phyloP scores from a whole-genome alignment of 192 early-diverging fungal species.

The Coemansia sp. region DNA sequence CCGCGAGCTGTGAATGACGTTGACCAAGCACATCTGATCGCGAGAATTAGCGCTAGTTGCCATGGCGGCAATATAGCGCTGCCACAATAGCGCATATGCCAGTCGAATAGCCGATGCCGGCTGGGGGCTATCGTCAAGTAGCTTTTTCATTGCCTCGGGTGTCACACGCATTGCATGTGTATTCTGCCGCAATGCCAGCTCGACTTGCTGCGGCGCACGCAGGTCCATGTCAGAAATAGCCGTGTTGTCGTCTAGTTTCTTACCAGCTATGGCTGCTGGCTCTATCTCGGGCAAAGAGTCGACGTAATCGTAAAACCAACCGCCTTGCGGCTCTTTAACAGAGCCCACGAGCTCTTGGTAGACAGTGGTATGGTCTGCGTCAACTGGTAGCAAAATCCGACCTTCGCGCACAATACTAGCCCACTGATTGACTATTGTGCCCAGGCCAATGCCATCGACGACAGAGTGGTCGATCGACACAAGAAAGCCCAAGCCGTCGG shows the following conservation, averaged over 20 bases:
- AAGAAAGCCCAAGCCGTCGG: conserved; percentile 41
- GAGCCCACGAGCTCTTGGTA: conserved; percentile 12
- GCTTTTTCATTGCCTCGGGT: conserved; percentile 15
- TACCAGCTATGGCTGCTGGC: not conserved
- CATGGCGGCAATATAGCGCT: conserved; percentile 32
- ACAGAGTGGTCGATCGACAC: conserved; percentile 49
- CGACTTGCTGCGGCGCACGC: conserved; percentile 19
- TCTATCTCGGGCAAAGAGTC: conserved; percentile 13
- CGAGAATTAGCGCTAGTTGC: not conserved
- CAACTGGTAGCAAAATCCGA: conserved; percentile 12
- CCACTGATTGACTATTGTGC: conserved; percentile 44
- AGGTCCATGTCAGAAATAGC: conserved; percentile 25
- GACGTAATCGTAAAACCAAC: conserved; percentile 36
- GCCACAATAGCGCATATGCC: conserved; percentile 50
- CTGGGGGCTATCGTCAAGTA: conserved; percentile 12
- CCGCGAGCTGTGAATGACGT: conserved; percentile 35
- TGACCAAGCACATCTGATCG: conserved; percentile 16
- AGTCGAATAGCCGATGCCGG: conserved; percentile 32
- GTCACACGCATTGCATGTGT: conserved; percentile 30
- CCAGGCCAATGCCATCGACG: conserved; percentile 39
- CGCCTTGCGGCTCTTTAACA: not conserved
- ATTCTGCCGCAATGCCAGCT: conserved; percentile 26
- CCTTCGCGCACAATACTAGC: conserved; percentile 6
- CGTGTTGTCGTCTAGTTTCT: not conserved
- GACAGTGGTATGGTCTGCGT: conserved; percentile 32